These are phyloP conservation scores for Hsuehochloa calcarea DNA, from an alignment of 176 grass and related monocot species.

Conservation along the genomic window DNA sequence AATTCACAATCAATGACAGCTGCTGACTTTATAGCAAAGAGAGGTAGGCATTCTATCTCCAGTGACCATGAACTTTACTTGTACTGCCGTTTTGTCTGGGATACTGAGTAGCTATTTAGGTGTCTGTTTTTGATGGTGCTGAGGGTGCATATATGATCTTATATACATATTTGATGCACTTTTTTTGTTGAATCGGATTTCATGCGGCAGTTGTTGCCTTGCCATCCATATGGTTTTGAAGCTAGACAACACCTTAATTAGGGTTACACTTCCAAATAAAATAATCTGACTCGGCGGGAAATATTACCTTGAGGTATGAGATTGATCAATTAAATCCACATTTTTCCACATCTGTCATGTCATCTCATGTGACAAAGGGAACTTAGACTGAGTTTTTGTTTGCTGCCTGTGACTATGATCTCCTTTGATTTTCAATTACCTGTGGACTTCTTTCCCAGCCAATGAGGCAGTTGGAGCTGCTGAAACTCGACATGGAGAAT, in stretches of 20 bases:
- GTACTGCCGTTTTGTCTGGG: neutral
- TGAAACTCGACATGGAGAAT: conserved; percentile 91
- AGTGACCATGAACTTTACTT: neutral
- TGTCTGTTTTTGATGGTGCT: neutral
- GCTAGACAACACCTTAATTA: neutral
- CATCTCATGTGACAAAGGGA: conserved; percentile 6
- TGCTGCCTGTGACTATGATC: conserved; percentile 16
- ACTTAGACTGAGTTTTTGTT: conserved; percentile 3
- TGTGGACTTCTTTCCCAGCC: conserved; percentile 52
- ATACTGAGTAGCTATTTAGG: neutral
- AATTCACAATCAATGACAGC: conserved; percentile 82
- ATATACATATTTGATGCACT: neutral
- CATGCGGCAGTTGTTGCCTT: neutral
- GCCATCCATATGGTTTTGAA: conserved; percentile 15
- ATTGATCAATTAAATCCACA: conserved; percentile 18
- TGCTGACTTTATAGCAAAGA: conserved; percentile 81
- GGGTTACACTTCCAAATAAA: neutral
- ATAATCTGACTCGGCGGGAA: conserved; percentile 2
- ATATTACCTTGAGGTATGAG: neutral
- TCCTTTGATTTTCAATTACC: conserved; percentile 46
- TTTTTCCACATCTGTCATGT: conserved; percentile 8
- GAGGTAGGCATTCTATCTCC: conserved; percentile 51
- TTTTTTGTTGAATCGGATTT: neutral
- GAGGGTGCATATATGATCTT: conserved; percentile 14
- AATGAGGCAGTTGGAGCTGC: conserved; percentile 95